phyloP scores from a whole-genome alignment of 2,329 filamentous ascomycete genomes.

The Biscogniauxia marginata region DNA sequence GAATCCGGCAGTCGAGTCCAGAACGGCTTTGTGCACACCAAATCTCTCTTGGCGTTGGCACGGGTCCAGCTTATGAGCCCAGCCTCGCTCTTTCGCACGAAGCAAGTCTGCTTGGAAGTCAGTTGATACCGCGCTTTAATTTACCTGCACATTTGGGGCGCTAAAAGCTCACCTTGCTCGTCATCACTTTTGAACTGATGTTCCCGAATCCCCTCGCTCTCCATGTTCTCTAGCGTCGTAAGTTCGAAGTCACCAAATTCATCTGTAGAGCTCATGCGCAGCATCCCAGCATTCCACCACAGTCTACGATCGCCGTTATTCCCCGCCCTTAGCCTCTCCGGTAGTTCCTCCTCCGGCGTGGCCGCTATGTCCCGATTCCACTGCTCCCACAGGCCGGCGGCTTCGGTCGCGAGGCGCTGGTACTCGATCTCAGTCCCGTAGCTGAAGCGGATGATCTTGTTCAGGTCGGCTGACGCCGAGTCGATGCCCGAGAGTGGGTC shows the following conservation, averaged over 20 bases:
- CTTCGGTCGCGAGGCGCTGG: constrained; percentile 44
- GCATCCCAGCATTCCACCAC: constrained; percentile 27
- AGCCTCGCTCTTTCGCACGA: constrained; percentile 19
- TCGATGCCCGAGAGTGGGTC: constrained; percentile 39
- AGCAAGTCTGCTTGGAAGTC: constrained; percentile 13
- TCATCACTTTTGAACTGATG: constrained; percentile 26
- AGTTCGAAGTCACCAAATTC: constrained; percentile 24
- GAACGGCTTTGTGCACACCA: constrained; percentile 35
- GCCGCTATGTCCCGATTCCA: constrained; percentile 43
- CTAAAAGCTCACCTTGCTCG: constrained; percentile 17
- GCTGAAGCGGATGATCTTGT: constrained; percentile 43
- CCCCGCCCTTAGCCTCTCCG: constrained; percentile 13
- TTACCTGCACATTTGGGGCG: not conserved
- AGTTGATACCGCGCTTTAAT: not conserved
- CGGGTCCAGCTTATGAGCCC: constrained; percentile 29
- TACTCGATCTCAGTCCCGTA: constrained; percentile 46
- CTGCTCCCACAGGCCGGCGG: constrained; percentile 39
- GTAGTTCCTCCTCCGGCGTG: constrained; percentile 15
- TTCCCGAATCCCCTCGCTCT: constrained; percentile 25
- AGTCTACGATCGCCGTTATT: constrained; percentile 16
- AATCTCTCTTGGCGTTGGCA: constrained; percentile 33
- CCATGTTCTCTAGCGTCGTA: constrained; percentile 25
- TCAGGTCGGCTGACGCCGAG: constrained; percentile 37
- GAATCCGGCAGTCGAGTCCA: constrained; percentile 47
- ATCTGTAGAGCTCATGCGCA: constrained; percentile 23